Evolutionary conservation across 73 alveolate genomes (phyloP).

Genomic region (Paramecium caudatum): DNA sequence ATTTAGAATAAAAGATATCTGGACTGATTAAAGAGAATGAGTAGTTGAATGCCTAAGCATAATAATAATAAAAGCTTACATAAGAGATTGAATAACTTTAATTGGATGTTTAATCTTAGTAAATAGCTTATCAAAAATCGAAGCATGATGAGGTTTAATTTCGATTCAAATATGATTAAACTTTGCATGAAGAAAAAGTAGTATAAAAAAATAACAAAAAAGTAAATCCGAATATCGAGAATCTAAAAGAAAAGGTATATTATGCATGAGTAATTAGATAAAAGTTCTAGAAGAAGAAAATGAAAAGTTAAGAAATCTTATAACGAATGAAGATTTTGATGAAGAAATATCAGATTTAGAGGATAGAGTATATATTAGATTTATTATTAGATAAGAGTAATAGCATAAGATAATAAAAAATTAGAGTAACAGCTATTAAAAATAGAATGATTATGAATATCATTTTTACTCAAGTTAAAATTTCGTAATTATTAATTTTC

Average conservation of each 20-base stretch:
- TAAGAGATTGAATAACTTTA: neutral
- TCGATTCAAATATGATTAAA: neutral
- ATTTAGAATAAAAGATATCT: neutral
- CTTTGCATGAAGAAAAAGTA: neutral
- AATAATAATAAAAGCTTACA: neutral
- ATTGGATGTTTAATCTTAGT: neutral
- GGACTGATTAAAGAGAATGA: neutral
- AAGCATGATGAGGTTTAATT: constrained; percentile 26
- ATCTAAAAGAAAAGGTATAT: neutral
- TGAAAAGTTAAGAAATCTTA: neutral
- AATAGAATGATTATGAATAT: neutral
- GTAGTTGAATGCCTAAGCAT: neutral
- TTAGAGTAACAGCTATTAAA: neutral
- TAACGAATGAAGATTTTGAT: neutral
- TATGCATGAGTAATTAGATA: neutral
- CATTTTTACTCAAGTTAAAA: neutral
- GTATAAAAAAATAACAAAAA: neutral
- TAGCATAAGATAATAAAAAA: constrained; percentile 55
- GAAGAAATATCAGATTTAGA: constrained; percentile 50
- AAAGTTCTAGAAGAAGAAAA: constrained; percentile 28
- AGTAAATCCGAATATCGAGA: neutral
- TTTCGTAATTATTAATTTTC: constrained; percentile 25
- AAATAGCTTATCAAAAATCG: neutral
- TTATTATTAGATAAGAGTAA: neutral
- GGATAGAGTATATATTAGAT: constrained; percentile 29